Evolutionary conservation across 2,329 filamentous ascomycete genomes (phyloP).

Genomic region (Trichoderma simmonsii): DNA sequence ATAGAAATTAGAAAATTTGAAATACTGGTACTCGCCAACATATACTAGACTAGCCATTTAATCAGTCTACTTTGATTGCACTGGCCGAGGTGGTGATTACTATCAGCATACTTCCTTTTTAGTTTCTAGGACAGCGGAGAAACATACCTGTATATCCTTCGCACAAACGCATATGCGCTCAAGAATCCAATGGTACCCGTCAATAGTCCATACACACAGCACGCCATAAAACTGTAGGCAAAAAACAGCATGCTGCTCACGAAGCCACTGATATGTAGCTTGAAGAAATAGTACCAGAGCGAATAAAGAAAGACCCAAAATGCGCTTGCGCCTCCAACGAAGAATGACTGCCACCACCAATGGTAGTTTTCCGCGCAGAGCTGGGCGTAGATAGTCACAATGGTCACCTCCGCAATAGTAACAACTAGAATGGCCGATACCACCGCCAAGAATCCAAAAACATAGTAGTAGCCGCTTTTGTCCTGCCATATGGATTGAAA

Average conservation of each 20-base stretch:
- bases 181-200: constrained; percentile 83
- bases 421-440: constrained; percentile 70
- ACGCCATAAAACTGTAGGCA: constrained; percentile 78
- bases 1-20: neutral
- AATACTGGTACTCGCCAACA: neutral
- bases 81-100: constrained; percentile 28
- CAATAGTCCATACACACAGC: constrained; percentile 74
- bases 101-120: neutral
- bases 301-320: constrained; percentile 83
- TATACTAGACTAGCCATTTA: neutral
- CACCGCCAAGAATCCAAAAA: constrained; percentile 80
- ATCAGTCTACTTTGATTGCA: constrained; percentile 50
- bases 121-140: neutral
- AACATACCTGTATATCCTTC: constrained; percentile 74
- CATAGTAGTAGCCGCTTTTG: constrained; percentile 88
- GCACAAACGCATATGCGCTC: constrained; percentile 78
- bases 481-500: constrained; percentile 88
- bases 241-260: constrained; percentile 81
- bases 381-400: constrained; percentile 79
- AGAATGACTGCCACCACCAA: constrained; percentile 91
- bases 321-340: constrained; percentile 71
- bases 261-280: constrained; percentile 77
- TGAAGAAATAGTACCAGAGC: constrained; percentile 78
- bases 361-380: constrained; percentile 83
- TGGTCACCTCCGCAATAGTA: constrained; percentile 77